Evolutionary conservation across 2,329 filamentous ascomycete genomes (phyloP), one percentile per base, ranked within the genome.

Genomic region (Phaeosphaeriaceae sp.): DNA sequence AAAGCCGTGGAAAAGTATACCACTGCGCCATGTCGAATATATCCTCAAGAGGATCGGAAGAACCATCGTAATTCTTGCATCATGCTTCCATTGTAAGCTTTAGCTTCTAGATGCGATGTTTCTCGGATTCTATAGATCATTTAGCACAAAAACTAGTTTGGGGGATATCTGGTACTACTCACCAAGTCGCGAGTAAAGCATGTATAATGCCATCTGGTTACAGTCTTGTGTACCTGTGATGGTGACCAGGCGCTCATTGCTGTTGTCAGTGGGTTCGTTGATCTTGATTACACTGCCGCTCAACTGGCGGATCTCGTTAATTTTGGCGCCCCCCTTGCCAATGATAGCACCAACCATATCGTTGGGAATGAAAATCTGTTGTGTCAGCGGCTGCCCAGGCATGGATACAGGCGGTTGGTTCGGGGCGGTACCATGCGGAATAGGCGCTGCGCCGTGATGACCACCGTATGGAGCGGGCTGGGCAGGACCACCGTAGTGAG

Each of bases 281-380:
- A 99, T 99, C 81, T 99, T 99, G 76, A 99, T 97, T 38, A 99
- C 92, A 77, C 93, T 97, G 63, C 93, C 94, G 74, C 90, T 95
- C 65, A 99, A 86, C 74, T 97, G 92, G 63, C 94, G 87, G 60
- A 99, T 99, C 77, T 99, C 94, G 72, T 99, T 99, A 82, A 99
- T 99, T 84, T 99, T 99, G 47, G 92, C 90, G 58, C 94, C 94
- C 54, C 94, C 94, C 79, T 99, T 99, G 68, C 94, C 94, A 65
- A 99, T 99, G 67, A 99, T 99, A 47, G 94, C 94, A 56, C 94
- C 94, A 45, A 99, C 94, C 94, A 99, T 97, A 70, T 99, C 94
- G 72, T 99, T 99, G 50, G 94, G 94, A 65, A 99, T 99, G 78
- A 89, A 99, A 61, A 99, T 99, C 76, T 99, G 94, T 76, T 99